A percentile compares a stretch with the other conserved stretches of the same genome.
Conservation (phyloP, 208 protist species). For the Wallacemonas sp. region DNA sequence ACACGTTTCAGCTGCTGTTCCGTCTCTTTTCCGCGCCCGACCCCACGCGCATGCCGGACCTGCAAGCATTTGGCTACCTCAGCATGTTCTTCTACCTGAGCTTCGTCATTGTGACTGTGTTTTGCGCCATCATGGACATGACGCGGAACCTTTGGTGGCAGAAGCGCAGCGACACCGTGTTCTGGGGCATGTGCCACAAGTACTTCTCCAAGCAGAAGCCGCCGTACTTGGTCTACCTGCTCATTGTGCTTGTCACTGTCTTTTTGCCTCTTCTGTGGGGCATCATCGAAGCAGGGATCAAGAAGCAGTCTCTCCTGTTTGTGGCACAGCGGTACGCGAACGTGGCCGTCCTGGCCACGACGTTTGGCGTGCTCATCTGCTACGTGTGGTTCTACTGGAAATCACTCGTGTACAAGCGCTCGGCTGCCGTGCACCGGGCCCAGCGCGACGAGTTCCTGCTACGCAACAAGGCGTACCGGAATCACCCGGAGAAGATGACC, state of each 20-base stretch:
- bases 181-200: constrained; percentile 78
- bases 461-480: constrained; percentile 54
- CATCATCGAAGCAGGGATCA: constrained; percentile 54
- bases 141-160: constrained; percentile 59
- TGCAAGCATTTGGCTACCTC: constrained; percentile 66
- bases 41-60: constrained; percentile 25
- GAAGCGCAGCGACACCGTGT: constrained; percentile 54
- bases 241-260: constrained; percentile 66
- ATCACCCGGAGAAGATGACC: constrained; percentile 41
- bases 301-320: constrained; percentile 66
- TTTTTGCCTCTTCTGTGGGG: constrained; percentile 78
- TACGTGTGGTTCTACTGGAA: constrained; percentile 86
- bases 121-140: constrained; percentile 82
- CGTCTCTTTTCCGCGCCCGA: constrained; percentile 58
- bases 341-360: constrained; percentile 55
- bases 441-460: constrained; percentile 70
- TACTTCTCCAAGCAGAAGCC: constrained; percentile 61
- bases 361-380: constrained; percentile 65
- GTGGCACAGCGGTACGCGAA: constrained; percentile 72
- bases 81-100: constrained; percentile 82
- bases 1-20: constrained; percentile 74
- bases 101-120: constrained; percentile 58
- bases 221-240: constrained; percentile 72
- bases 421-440: constrained; percentile 35
- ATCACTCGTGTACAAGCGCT: constrained; percentile 63